Evolutionary conservation across 345 rosid genomes (phyloP), one percentile per base, ranked within the genome.

Genomic region (Heritiera littoralis): DNA sequence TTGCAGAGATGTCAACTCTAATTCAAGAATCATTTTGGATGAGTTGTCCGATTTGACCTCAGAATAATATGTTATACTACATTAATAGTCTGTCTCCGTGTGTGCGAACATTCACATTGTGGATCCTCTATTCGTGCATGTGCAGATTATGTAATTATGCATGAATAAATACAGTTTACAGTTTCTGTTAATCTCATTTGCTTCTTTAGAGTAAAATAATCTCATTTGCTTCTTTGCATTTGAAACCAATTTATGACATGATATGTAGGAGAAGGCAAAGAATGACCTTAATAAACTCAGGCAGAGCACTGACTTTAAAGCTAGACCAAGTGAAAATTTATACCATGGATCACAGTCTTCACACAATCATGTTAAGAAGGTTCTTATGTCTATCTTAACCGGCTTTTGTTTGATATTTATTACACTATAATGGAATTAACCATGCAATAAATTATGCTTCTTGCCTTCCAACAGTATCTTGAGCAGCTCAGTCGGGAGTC

Each of bases 231-330:
- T 38, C 28, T 49, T 65, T 77, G 30, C 78, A 7, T 48, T 30
- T 14, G 17, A 63, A 61, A 61, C 20, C 48, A 46, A 45, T 58
- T 59, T 58, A 28, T 43, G 48, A 49, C 61, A 41, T 78, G 49
- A 38, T 73, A 40, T 63, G 80, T 84, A 86, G 89, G 83, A 70
- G 70, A 87, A 83, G 84, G 67, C 76, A 54, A 76, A 77, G 68
- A 51, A 45, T 49, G 79, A 74, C 63, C 38, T 55, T 74, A 70
- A 70, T 65, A 87, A 76, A 56, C 17, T 63, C 75, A 41, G 76
- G 75, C 83, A 75, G 58, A 80, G 84, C 72, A 79, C 75, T 72
- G 78, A 79, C 55, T 75, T 80, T 48, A 78, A 82, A 83, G 46
- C 80, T 14, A 84, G 65, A 69, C 73, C 46, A 55, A 68, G 56